phyloP scores from a whole-genome alignment of 805 yeast species.

The Candida boidinii region DNA sequence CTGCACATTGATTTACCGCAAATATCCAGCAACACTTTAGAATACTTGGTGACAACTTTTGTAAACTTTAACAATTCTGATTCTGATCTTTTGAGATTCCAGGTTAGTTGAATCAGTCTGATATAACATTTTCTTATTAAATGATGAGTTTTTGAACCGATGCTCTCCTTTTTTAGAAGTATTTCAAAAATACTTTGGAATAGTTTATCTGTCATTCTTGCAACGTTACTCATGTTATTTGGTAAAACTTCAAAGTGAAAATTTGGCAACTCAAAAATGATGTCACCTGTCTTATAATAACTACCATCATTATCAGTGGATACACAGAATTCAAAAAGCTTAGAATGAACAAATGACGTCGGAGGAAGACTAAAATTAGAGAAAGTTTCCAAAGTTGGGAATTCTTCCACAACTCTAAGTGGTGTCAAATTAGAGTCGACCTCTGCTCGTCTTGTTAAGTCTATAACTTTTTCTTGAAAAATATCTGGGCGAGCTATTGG shows the following conservation, averaged over 20 bases:
- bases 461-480: no score
- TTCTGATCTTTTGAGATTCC: conserved; percentile 10
- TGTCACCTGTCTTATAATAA: conserved; percentile 7
- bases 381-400: conserved; percentile 6
- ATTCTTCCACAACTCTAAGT: not conserved
- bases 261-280: conserved; percentile 10
- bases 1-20: not conserved
- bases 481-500: no score
- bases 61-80: conserved; percentile 10
- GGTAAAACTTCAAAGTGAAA: conserved; percentile 8
- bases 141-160: conserved; percentile 3
- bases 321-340: conserved; percentile 8
- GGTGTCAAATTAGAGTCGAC: no score
- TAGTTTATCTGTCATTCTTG: conserved; percentile 6
- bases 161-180: conserved; percentile 1
- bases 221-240: conserved; percentile 4
- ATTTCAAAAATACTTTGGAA: conserved; percentile 4
- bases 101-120: conserved; percentile 14
- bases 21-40: conserved; percentile 6
- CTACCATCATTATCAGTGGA: conserved; percentile 8
- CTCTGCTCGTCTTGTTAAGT: not conserved
- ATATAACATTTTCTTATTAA: conserved; percentile 17
- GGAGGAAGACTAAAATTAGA: conserved; percentile 3
- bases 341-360: conserved; percentile 11
- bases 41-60: conserved; percentile 7